These are phyloP conservation scores for Sugiyamaella paludigena DNA, from an alignment of 1,139 yeast genomes.

Conservation along the genomic window DNA sequence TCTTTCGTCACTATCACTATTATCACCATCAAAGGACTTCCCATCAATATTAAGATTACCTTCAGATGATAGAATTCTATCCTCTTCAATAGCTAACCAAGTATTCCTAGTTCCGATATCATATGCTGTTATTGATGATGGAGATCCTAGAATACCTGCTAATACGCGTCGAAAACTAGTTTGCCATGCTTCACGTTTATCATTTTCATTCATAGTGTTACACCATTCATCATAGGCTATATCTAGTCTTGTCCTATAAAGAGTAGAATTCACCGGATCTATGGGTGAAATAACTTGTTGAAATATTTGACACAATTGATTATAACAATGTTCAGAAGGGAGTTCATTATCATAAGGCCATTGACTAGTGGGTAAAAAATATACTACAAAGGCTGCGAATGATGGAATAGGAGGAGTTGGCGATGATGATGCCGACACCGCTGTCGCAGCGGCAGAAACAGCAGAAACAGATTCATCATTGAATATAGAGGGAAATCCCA, in stretches of 20 bases:
- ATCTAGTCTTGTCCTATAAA: conserved; percentile 5
- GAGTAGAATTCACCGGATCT: conserved; percentile 2
- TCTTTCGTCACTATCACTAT: not conserved
- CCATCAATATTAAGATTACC: not conserved
- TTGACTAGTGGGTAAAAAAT: conserved; percentile 43
- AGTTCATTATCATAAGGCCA: conserved; percentile 41
- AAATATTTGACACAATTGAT: conserved; percentile 1
- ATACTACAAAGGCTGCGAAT: conserved; percentile 48
- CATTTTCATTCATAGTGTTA: conserved; percentile 2
- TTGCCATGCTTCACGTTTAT: conserved; percentile 30
- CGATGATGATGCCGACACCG: not conserved
- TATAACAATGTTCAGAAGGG: conserved; percentile 7
- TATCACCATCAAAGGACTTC: not conserved
- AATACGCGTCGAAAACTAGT: conserved; percentile 38
- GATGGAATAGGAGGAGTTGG: conserved; percentile 30
- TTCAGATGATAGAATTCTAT: conserved; percentile 20
- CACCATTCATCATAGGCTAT: conserved; percentile 10
- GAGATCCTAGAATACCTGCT: conserved; percentile 42
- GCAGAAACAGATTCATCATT: conserved; percentile 1
- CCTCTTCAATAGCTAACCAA: conserved; percentile 39
- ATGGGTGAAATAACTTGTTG: not conserved
- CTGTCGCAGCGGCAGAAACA: not conserved
- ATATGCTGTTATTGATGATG: conserved; percentile 35
- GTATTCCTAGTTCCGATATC: conserved; percentile 44
- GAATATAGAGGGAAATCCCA: conserved; percentile 43